These are phyloP conservation scores for Geotrichum candidum DNA, from an alignment of 1,139 yeast species.

Conservation along the genomic window DNA sequence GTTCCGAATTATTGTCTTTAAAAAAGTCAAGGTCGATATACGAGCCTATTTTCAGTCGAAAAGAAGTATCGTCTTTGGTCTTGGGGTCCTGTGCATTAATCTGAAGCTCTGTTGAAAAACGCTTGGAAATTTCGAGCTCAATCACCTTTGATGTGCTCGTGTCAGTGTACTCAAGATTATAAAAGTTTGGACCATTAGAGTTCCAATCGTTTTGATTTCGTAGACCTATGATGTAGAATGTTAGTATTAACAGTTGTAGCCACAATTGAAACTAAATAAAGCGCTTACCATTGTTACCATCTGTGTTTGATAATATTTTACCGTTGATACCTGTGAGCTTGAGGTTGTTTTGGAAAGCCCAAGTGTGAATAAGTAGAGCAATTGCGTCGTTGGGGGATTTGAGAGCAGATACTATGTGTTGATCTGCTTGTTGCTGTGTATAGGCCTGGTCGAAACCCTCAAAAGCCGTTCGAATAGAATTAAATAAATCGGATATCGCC, in stretches of 20 bases:
- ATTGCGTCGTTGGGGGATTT: conserved; percentile 13
- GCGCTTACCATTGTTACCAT: background rate
- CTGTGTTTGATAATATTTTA: background rate
- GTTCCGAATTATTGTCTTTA: background rate
- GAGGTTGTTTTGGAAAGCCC: conserved; percentile 5
- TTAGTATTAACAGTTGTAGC: background rate
- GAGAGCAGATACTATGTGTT: background rate
- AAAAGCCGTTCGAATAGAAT: conserved; percentile 2
- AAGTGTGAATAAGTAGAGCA: conserved; percentile 9
- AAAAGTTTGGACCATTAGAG: conserved; percentile 11
- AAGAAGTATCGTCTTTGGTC: conserved; percentile 6
- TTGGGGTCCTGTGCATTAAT: background rate
- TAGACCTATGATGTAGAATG: background rate
- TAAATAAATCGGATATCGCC: background rate
- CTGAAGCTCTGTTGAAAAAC: conserved; percentile 8
- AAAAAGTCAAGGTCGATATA: conserved; percentile 4
- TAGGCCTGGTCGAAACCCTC: background rate
- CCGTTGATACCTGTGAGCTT: conserved; percentile 2
- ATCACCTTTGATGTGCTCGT: background rate
- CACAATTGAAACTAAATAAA: background rate
- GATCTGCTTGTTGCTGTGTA: background rate
- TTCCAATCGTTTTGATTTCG: conserved; percentile 5
- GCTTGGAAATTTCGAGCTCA: conserved; percentile 9
- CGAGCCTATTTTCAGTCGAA: background rate
- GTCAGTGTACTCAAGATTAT: conserved; percentile 3